Percentiles rank a stretch among this genome's conserved stretches.
Conservation (phyloP, 805 yeast genomes). For the Zygosaccharomyces pseudorouxii region DNA sequence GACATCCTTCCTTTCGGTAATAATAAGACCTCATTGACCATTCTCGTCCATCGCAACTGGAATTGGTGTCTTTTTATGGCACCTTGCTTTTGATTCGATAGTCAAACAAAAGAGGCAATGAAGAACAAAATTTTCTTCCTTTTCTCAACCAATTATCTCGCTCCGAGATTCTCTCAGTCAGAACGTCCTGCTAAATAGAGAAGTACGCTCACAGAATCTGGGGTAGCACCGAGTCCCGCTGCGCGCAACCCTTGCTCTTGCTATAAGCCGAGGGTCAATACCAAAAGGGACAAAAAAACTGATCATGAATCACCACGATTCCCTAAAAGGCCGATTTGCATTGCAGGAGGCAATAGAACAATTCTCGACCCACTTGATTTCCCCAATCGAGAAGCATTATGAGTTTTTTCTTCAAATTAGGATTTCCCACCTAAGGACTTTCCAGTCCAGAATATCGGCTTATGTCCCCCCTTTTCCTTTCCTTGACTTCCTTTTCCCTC, state of each 20-base stretch:
- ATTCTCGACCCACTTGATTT: slow-evolving; percentile 4
- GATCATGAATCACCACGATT: neutral
- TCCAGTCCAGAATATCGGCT: neutral
- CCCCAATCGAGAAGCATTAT: neutral
- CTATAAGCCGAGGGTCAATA: neutral
- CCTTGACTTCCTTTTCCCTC: neutral
- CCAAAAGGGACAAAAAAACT: neutral
- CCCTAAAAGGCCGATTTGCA: neutral
- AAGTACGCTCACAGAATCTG: neutral
- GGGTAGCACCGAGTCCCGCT: neutral
- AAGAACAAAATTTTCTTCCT: neutral
- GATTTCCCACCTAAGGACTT: neutral
- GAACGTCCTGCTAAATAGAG: neutral
- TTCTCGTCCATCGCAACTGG: neutral
- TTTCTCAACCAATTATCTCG: neutral
- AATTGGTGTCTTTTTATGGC: neutral
- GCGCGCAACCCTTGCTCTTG: neutral
- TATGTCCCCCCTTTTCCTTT: neutral
- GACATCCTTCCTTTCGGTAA: neutral
- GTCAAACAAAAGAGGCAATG: neutral
- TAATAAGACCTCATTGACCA: neutral
- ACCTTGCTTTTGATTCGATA: neutral
- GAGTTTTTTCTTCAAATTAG: neutral
- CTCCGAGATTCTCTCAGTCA: neutral
- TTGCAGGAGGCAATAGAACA: slow-evolving; percentile 2